A percentile compares a stretch with the other conserved stretches of the same genome.
phyloP scores from a whole-genome alignment of 345 rosid species.

The Brassica incana region DNA sequence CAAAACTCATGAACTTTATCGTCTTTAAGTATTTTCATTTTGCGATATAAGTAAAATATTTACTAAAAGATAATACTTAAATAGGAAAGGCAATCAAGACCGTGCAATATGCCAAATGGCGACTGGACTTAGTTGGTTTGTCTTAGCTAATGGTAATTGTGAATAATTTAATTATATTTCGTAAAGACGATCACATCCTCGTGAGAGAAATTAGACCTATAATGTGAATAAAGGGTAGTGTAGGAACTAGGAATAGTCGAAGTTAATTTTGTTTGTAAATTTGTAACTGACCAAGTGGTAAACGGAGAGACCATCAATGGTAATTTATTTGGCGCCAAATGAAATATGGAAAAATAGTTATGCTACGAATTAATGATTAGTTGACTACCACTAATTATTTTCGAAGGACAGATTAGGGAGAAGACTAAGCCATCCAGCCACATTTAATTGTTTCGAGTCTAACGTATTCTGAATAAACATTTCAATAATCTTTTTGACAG shows the following conservation, averaged over 20 bases:
- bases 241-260: not conserved
- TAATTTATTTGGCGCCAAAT: slow-evolving; percentile 23
- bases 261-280: not conserved
- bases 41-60: not conserved
- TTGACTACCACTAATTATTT: slow-evolving; percentile 23
- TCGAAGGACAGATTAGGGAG: slow-evolving; percentile 26
- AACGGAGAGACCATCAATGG: slow-evolving; percentile 22
- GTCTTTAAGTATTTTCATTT: not conserved
- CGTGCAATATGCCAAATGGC: not conserved
- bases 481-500: not conserved
- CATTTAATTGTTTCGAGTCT: slow-evolving; percentile 3
- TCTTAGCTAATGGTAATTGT: not conserved
- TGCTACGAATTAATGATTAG: slow-evolving; percentile 17
- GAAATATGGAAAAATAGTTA: slow-evolving; percentile 14
- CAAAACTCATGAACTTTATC: slow-evolving; percentile 10
- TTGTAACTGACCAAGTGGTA: slow-evolving; percentile 30
- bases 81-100: not conserved
- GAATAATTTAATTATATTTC: not conserved
- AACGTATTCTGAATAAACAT: not conserved
- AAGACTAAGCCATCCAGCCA: slow-evolving; percentile 4
- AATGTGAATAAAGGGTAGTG: slow-evolving; percentile 14
- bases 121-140: not conserved
- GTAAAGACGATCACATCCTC: slow-evolving; percentile 20
- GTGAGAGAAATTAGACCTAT: not conserved
- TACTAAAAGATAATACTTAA: not conserved